These are phyloP conservation scores for Globisporangium cystogenes DNA, from an alignment of 352 stramenopile genomes.

Conservation along the genomic window DNA sequence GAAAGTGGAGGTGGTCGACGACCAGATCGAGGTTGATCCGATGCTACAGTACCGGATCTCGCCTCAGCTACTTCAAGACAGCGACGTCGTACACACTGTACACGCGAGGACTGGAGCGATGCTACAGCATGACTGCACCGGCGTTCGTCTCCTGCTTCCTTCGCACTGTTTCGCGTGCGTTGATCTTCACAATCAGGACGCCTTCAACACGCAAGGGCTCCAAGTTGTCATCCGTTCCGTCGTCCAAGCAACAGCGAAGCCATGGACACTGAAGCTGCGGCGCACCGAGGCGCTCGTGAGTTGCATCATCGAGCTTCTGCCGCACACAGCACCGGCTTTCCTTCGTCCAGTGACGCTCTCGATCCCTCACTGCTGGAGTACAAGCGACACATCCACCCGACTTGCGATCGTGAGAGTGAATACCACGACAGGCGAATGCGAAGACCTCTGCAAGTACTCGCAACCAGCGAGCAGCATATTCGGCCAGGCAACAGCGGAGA, in stretches of 20 bases:
- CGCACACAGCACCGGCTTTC: conserved; percentile 21
- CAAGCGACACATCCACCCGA: conserved; percentile 7
- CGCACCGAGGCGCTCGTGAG: conserved; percentile 35
- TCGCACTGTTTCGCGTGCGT: conserved; percentile 43
- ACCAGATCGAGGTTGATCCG: conserved; percentile 31
- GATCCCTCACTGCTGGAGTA: conserved; percentile 20
- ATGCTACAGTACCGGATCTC: conserved; percentile 36
- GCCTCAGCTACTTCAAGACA: conserved; percentile 2
- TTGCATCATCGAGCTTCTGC: conserved; percentile 35
- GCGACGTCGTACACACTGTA: conserved; percentile 27
- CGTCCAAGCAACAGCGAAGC: not conserved
- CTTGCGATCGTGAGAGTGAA: conserved; percentile 24
- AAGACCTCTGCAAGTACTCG: not conserved
- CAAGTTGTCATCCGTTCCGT: conserved; percentile 36
- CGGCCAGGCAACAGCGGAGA: not conserved
- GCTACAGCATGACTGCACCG: conserved; percentile 18
- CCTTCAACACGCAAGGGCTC: conserved; percentile 42
- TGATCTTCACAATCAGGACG: conserved; percentile 29
- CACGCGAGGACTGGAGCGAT: conserved; percentile 30
- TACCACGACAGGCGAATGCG: conserved; percentile 9
- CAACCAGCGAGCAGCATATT: not conserved
- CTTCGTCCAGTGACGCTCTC: conserved; percentile 22
- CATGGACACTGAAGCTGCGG: conserved; percentile 9
- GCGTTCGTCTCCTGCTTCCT: conserved; percentile 38
- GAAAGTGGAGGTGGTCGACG: conserved; percentile 40